Base-by-base conservation (phyloP, 345 rosid genomes). In the Trapa incisa region DNA sequence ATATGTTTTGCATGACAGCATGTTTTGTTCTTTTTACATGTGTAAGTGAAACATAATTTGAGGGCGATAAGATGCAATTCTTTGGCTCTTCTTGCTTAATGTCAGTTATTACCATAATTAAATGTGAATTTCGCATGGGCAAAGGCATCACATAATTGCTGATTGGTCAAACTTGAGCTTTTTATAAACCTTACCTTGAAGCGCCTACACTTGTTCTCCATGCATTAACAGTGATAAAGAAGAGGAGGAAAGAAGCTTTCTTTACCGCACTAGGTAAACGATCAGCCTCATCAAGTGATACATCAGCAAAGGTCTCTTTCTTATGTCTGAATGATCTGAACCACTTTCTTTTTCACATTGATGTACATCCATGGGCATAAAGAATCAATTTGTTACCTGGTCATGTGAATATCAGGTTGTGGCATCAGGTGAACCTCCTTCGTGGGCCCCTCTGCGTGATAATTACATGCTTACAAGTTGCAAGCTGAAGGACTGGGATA, bases 381-480 rank as follows among this genome's bases (percentile, higher is more conserved):
- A 8, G 35, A 22, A 0, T 17, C 5, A 16, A 52, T 41, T 2
- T 12, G 33, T 47, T 33, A 47, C n/a, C 37, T 29, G 17, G 47
- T 67, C 47, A 37, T 48, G 68, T 72, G 67, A 39, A 65, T 38
- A 72, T 80, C 82, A 85, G 92, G 83, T 71, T 36, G 50, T 58
- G 54, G 48, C 68, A 47, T 66, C 79, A n/a, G 80, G 70, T 6
- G 92, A 82, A 74, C 87, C 80, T 39, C 99, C 97, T 33, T 87
- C 84, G 12, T 94, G 99, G 99, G 97, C 99, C 73, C 97, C 99
- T 58, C 72, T 94, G 50, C 86, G 89, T 9, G 97, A 94, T 67
- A 94, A 86, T 73, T 94, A 80, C 82, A 91, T 94, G 97, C 75
- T 94, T 65, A 86, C 96, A 41, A 94, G 75, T 76, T 84, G 91